Base-by-base conservation (phyloP, 2,329 filamentous ascomycete genomes). In the Penicillium aurantiogriseum region DNA sequence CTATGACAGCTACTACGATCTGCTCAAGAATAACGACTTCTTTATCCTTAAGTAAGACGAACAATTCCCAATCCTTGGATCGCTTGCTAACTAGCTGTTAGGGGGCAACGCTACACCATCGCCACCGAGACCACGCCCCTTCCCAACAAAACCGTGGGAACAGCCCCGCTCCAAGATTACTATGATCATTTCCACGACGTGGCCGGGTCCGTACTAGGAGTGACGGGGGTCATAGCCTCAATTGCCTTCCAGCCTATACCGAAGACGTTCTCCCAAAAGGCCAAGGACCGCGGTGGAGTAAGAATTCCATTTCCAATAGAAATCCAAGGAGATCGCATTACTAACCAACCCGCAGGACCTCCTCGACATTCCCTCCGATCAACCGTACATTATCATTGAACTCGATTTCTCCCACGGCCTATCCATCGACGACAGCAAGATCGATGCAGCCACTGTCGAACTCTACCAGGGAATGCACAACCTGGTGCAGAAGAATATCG, bases 311-410 rank as follows among this genome's bases (percentile, higher is more conserved):
- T 23, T 35, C 17, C 5, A 23, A 51, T 35, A 4, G 11, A 27
- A 29, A 36, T 33, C 21, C 15, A 3, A 46, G 13, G 9, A 45
- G 13, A 35, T 21, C 21, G 54, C 15, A 23, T 38, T 35, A 40
- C 49, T 57, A 57, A 60, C 9, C 15, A 39, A 42, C 17, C 11
- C 25, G 39, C 33, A 73, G 71, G 70, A 79, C 58, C 69, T 80
- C 1, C 71, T 78, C 43, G 71, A 75, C 52, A 71, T 77, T 17
- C 74, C 77, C 42, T 70, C 70, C 2, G 69, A 71, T 27, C 69
- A 72, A 7, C 72, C 79, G 58, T 75, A 78, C 47, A 74, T 81
- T 45, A 73, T 80, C 55, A 68, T 81, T 42, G 78, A 80, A 60
- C 68, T 79, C 27, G 74, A 79, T 58, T 79, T 77, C 54, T 76